A percentile compares a stretch with the other conserved stretches of the same genome.
phyloP scores from a whole-genome alignment of 768 basidiomycete species.

The Podaxis carcinomalis region DNA sequence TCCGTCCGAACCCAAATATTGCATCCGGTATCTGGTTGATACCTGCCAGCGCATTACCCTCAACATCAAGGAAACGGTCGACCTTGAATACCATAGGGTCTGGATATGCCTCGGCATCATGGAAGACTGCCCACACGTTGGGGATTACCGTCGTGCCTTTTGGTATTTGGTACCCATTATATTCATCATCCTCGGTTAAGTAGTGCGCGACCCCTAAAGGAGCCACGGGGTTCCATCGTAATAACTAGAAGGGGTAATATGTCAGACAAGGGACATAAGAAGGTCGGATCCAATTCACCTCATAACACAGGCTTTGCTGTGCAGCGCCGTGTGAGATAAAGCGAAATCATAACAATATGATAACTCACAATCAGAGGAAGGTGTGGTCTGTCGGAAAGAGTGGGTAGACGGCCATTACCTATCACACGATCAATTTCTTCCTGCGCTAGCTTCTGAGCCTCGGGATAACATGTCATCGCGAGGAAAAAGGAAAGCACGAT shows the following conservation, averaged over 20 bases:
- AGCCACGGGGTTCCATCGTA: constrained; percentile 42
- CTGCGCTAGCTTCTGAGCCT: constrained; percentile 32
- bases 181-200: constrained; percentile 32
- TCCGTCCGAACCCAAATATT: constrained; percentile 38
- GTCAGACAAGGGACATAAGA: background rate
- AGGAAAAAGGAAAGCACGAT: constrained; percentile 34
- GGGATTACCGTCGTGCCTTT: constrained; percentile 29
- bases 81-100: constrained; percentile 36
- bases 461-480: constrained; percentile 35
- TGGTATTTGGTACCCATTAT: constrained; percentile 37
- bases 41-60: constrained; percentile 23
- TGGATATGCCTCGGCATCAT: constrained; percentile 33
- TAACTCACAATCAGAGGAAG: constrained; percentile 34
- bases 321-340: background rate
- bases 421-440: constrained; percentile 31
- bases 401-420: constrained; percentile 30
- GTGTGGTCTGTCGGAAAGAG: constrained; percentile 29
- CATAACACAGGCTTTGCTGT: constrained; percentile 27
- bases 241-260: constrained; percentile 17
- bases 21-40: constrained; percentile 31
- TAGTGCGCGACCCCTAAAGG: constrained; percentile 27
- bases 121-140: constrained; percentile 37
- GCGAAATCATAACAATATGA: background rate
- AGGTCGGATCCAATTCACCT: constrained; percentile 13
- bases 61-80: constrained; percentile 28